Evolutionary conservation across 2,329 filamentous ascomycete genomes (phyloP), one percentile per base, ranked within the genome.

Genomic region (Pezicula carpinea): DNA sequence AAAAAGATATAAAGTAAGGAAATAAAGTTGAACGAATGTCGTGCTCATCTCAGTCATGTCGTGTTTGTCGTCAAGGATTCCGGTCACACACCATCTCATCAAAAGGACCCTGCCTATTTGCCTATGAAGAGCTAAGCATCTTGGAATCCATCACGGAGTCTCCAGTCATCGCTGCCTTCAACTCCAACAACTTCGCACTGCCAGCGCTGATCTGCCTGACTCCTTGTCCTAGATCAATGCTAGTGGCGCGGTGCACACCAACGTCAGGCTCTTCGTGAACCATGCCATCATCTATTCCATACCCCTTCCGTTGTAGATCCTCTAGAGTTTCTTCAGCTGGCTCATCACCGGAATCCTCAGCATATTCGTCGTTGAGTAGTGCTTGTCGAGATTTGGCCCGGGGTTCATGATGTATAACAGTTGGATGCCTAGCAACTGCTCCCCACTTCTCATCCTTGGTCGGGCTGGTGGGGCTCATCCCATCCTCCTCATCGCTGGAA

Each of bases 181-280:
- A 74, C 42, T 90, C 82, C 42, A 93, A 69, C 43, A 92, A 67
- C 65, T 81, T 86, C 10, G 87, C 87, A 60, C 85, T 91, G 42
- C 87, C 87, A 38, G 86, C 85, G 59, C 86, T 91, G 59, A 90
- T 82, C 53, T 85, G 85, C 45, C 84, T 77, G 17, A 73, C 79
- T 8, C 76, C 73, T 58, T 74, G 79, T 48, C 79, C 79, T 42
- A 59, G 46, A 51, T 85, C 80, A 48, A 92, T 72, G 64, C 85
- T 92, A 43, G 75, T 83, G 22, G 89, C 87, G 56, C 85, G 81
- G 57, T 82, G 78, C 22, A 82, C 34, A 14, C 51, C 55, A 36
- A 48, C 40, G n/a, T 46, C 48, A 29, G 19, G 48, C 35, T 54
- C 50, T 17, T 56, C 53, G 26, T 56, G 51, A 8, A 47, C 39